Evolutionary conservation across 306 rosid species (phyloP).

Genomic region (Malus asiatica): DNA sequence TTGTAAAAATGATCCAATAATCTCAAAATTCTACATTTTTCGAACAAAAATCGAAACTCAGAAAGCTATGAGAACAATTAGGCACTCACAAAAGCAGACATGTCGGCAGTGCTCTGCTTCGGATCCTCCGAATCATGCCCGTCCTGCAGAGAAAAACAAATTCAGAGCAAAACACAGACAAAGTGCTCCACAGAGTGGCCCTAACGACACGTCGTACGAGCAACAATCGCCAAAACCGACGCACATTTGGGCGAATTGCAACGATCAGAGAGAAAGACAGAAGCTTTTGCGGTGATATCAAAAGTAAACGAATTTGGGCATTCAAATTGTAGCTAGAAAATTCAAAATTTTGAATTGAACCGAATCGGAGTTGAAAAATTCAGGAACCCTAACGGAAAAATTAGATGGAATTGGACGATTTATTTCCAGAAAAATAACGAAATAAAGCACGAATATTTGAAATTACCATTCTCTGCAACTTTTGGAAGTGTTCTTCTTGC

Average conservation of each 20-base stretch:
- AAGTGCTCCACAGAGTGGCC: not conserved
- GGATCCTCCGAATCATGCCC: constrained; percentile 72
- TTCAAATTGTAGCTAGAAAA: not conserved
- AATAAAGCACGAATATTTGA: not conserved
- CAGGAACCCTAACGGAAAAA: constrained; percentile 35
- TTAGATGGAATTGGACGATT: not conserved
- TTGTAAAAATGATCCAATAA: not conserved
- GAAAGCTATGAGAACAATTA: not conserved
- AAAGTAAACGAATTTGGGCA: not conserved
- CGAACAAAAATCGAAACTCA: not conserved
- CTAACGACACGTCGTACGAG: not conserved
- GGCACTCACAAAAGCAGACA: constrained; percentile 89
- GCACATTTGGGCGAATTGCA: not conserved
- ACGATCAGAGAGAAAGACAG: not conserved
- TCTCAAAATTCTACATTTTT: not conserved
- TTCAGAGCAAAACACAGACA: not conserved
- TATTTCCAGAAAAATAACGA: not conserved
- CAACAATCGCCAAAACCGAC: not conserved
- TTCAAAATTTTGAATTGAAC: not conserved
- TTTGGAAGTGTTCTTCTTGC: not conserved
- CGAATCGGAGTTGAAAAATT: not conserved
- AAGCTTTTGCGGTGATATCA: not conserved
- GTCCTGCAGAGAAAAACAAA: constrained; percentile 39
- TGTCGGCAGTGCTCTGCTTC: constrained; percentile 87
- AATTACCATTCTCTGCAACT: constrained; percentile 3